Base-by-base conservation (phyloP, 225 moss, liverwort and hornwort genomes). In the Rhytidiadelphus loreus region DNA sequence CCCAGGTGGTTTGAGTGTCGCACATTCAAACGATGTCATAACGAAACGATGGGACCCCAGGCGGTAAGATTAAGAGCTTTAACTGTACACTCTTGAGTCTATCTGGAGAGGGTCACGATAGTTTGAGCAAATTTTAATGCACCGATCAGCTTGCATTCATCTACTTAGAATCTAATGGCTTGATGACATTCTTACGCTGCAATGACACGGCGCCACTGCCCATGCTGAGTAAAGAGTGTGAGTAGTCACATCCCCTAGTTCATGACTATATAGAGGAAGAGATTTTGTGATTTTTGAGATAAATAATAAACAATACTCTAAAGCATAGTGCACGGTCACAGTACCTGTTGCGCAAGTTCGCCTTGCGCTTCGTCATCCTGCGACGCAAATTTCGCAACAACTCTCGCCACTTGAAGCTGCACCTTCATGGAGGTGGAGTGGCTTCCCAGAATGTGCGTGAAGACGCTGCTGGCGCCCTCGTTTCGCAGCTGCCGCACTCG, bases 371-470 rank as follows among this genome's bases (percentile, higher is more conserved):
- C 95, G 13, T 87, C 89, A 80, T 92, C 96, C 58, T 90, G 69
- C 22, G 90, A 87, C 7, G 95, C 95, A 85, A 98, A 96, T 70
- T 92, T 93, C 33, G 97, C 93, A 18, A 98, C 90, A 15, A 96
- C 98, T 89, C 92, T 83, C 3, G 97, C 96, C 5, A 97, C 97
- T 92, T 95, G 91, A 20, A 95, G 70, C 93, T 94, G 91, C 57
- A 94, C 98, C 89, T 96, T 98, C 97, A 98, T 97, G 52, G 95
- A 92, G 3, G 94, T 94, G 60, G 92, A 85, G 55, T 91, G 89
- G 83, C 94, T 92, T 39, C 90, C 92, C 28, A 98, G 83, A 87
- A 98, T 90, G 87, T 93, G 95, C 22, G 93, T 77, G 68, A 98
- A 95, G n/a, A 93, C 93, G 55, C 92, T 89, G 60, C 94, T 96